These are phyloP conservation scores for Colletotrichum orbiculare DNA, from an alignment of 2,329 filamentous ascomycete species.

Conservation along the genomic window DNA sequence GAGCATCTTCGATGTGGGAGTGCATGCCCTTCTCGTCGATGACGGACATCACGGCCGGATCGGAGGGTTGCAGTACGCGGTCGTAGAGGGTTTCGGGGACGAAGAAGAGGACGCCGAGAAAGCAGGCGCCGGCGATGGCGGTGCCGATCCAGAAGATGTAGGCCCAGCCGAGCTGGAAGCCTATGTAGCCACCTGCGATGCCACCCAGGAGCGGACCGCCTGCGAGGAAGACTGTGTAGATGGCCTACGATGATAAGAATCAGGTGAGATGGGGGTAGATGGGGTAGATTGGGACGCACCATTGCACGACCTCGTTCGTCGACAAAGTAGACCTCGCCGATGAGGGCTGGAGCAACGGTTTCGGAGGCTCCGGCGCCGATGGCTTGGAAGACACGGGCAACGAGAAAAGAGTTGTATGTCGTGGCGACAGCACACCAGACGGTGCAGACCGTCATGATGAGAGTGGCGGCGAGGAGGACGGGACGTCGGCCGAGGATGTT, in stretches of 20 bases:
- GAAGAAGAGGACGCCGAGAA: constrained; percentile 44
- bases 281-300: constrained; percentile 25
- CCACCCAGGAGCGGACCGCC: constrained; percentile 48
- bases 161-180: constrained; percentile 45
- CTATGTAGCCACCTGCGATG: constrained; percentile 50
- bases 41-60: neutral
- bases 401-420: constrained; percentile 42
- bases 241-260: constrained; percentile 28
- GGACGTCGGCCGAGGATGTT: constrained; percentile 49
- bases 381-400: constrained; percentile 46
- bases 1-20: constrained; percentile 16
- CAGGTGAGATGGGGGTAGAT: too few relatives aligned
- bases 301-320: constrained; percentile 50
- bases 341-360: constrained; percentile 46
- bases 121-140: constrained; percentile 41
- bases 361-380: constrained; percentile 48
- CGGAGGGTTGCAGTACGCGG: constrained; percentile 23
- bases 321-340: constrained; percentile 51
- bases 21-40: constrained; percentile 26
- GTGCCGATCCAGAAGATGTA: constrained; percentile 47
- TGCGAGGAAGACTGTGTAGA: constrained; percentile 48
- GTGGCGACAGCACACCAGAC: constrained; percentile 43
- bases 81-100: constrained; percentile 49
- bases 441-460: constrained; percentile 42
- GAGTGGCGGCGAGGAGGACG: constrained; percentile 44